These are phyloP conservation scores for Blastocystis sp. DNA, from an alignment of 352 stramenopile species.

Conservation along the genomic window DNA sequence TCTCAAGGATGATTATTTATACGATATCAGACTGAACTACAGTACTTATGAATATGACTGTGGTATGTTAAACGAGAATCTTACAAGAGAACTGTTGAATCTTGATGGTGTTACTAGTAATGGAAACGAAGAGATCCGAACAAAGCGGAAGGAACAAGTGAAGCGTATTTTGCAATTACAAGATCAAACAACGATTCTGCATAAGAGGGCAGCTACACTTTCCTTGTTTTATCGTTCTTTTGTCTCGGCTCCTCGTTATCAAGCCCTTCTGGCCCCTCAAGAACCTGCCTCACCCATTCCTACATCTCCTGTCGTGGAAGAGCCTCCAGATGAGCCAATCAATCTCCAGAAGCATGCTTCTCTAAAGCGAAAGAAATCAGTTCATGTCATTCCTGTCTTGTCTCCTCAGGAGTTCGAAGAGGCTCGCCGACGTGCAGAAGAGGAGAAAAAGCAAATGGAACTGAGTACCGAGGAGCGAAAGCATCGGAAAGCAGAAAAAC, in stretches of 20 bases:
- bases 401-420: conserved; percentile 60
- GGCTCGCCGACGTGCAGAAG: not conserved
- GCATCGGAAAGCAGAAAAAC: not conserved
- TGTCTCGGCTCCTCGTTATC: conserved; percentile 2
- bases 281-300: not conserved
- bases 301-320: not conserved
- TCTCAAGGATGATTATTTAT: conserved; percentile 56
- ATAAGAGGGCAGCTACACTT: conserved; percentile 36
- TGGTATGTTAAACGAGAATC: conserved; percentile 62
- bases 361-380: conserved; percentile 26
- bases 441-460: not conserved
- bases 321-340: not conserved
- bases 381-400: conserved; percentile 27
- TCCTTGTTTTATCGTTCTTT: conserved; percentile 55
- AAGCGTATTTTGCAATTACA: conserved; percentile 20
- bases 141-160: conserved; percentile 41
- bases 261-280: conserved; percentile 1
- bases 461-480: not conserved
- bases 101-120: conserved; percentile 56
- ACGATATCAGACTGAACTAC: conserved; percentile 35
- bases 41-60: conserved; percentile 65
- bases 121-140: conserved; percentile 56
- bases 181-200: conserved; percentile 12
- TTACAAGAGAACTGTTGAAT: conserved; percentile 26
- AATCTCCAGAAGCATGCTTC: not conserved